Evolutionary conservation across 2,329 filamentous ascomycete genomes (phyloP).

Genomic region (Ilyonectria destructans): DNA sequence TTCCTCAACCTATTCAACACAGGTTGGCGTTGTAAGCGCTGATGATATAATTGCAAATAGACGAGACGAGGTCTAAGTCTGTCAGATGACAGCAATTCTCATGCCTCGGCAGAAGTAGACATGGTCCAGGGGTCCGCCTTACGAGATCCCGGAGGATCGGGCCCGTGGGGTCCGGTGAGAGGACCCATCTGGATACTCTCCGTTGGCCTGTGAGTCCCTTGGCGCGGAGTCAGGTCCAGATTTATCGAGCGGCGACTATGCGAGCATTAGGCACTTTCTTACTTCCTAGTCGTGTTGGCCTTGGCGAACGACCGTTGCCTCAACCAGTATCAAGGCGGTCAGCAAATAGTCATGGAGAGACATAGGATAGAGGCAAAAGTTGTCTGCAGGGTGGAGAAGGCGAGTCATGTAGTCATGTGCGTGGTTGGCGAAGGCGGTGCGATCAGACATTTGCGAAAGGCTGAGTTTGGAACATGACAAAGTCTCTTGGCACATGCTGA

Average conservation of each 20-base stretch:
- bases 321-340: conserved; percentile 1
- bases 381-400: conserved; percentile 9
- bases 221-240: neutral
- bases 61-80: conserved; percentile 5
- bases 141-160: conserved; percentile 30
- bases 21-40: neutral
- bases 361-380: conserved; percentile 11
- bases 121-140: conserved; percentile 20
- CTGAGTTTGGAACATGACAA: neutral
- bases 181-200: conserved; percentile 23
- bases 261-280: neutral
- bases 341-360: neutral
- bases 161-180: conserved; percentile 20
- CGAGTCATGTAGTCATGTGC: conserved; percentile 24
- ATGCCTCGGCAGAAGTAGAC: neutral
- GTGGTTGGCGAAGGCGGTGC: conserved; percentile 12
- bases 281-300: neutral
- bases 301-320: neutral
- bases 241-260: neutral
- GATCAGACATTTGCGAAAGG: conserved; percentile 4
- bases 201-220: conserved; percentile 7
- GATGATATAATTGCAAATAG: conserved; percentile 9
- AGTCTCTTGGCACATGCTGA: neutral
- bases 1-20: neutral
- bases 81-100: conserved; percentile 5